Conservation (phyloP, 768 basidiomycete species). For the Tulasnella sp. region DNA sequence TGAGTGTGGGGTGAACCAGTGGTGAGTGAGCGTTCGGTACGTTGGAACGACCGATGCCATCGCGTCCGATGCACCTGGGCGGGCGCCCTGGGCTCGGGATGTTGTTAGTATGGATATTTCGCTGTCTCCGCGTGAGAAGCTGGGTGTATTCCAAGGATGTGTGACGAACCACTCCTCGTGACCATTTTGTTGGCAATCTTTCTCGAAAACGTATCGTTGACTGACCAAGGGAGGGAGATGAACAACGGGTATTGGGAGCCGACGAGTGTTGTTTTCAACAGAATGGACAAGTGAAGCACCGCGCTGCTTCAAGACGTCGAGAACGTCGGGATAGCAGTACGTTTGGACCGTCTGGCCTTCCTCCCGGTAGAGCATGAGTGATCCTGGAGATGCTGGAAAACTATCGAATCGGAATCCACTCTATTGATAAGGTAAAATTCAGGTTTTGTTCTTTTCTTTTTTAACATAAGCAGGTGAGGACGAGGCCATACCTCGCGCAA, state of each 20-base stretch:
- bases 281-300: background rate
- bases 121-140: background rate
- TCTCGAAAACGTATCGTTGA: background rate
- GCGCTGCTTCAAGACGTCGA: background rate
- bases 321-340: slow-evolving; percentile 14
- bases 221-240: background rate
- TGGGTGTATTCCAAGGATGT: slow-evolving; percentile 26
- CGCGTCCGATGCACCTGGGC: slow-evolving; percentile 3
- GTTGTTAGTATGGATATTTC: slow-evolving; percentile 2
- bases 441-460: no score
- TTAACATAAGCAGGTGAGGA: background rate
- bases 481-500: background rate
- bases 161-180: slow-evolving; percentile 9
- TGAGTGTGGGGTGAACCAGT: slow-evolving; percentile 12
- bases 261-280: background rate
- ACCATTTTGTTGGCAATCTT: background rate
- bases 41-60: background rate
- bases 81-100: background rate
- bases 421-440: background rate
- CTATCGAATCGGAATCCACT: background rate
- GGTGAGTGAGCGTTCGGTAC: slow-evolving; percentile 20
- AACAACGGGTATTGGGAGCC: background rate
- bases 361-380: slow-evolving; percentile 22
- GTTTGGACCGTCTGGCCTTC: background rate
- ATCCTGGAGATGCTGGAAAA: background rate